These are phyloP conservation scores for Tuber melanosporum DNA, from an alignment of 495 filamentous ascomycete species.

Conservation along the genomic window DNA sequence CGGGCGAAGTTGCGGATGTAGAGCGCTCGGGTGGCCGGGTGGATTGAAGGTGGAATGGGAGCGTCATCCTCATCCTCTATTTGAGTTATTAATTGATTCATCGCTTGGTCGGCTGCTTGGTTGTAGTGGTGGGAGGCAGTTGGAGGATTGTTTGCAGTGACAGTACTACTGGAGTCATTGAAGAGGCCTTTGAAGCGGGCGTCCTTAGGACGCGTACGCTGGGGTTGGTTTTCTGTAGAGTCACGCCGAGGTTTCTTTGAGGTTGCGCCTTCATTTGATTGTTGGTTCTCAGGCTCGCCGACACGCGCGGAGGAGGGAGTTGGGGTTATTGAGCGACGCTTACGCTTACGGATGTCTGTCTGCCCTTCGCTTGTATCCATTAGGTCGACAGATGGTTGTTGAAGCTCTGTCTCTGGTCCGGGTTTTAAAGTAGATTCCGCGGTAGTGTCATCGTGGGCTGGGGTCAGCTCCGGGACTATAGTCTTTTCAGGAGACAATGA, in stretches of 20 bases:
- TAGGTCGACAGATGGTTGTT: slow-evolving; percentile 30
- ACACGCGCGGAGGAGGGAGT: neutral
- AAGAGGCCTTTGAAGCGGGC: slow-evolving; percentile 56
- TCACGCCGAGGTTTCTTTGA: slow-evolving; percentile 31
- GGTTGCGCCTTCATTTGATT: slow-evolving; percentile 7
- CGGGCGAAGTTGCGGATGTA: slow-evolving; percentile 92
- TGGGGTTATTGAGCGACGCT: slow-evolving; percentile 63
- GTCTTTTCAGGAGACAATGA: neutral
- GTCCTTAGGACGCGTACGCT: slow-evolving; percentile 35
- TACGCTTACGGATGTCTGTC: slow-evolving; percentile 55
- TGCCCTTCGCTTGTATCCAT: slow-evolving; percentile 51
- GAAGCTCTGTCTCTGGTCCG: neutral
- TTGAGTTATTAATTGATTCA: neutral
- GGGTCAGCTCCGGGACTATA: neutral
- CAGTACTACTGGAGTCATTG: slow-evolving; percentile 28
- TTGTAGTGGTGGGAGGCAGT: slow-evolving; percentile 26
- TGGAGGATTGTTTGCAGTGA: slow-evolving; percentile 8
- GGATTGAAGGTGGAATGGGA: slow-evolving; percentile 54
- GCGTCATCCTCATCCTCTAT: slow-evolving; percentile 36
- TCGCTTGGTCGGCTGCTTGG: slow-evolving; percentile 6
- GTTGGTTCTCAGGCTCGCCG: slow-evolving; percentile 7
- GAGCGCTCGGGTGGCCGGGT: slow-evolving; percentile 75
- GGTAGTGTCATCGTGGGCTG: neutral
- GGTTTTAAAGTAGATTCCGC: neutral
- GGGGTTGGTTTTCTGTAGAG: slow-evolving; percentile 18